A percentile compares a stretch with the other conserved stretches of the same genome.
Conservation (phyloP, 1,284 basidiomycete genomes). For the Leccinum angustisporum region DNA sequence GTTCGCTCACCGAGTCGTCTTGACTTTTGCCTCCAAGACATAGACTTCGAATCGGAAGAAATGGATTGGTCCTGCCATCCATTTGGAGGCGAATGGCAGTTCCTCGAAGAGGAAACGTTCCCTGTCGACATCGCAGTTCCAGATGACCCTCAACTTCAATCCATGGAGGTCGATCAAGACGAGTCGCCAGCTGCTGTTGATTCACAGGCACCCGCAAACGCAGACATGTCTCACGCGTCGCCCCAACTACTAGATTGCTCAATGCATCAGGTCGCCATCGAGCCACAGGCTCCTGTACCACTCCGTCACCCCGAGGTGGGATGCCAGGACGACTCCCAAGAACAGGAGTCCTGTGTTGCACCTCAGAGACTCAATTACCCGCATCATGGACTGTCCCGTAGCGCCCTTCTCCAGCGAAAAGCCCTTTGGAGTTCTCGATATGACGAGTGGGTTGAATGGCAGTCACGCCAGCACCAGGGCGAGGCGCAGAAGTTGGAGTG, state of each 20-base stretch:
- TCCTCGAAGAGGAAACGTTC: conserved; percentile 12
- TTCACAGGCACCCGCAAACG: conserved; percentile 3
- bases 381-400: conserved; percentile 59
- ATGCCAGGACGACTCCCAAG: conserved; percentile 5
- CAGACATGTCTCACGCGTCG: neutral
- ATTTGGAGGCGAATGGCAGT: neutral
- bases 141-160: neutral
- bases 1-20: conserved; percentile 35
- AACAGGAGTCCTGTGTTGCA: conserved; percentile 3
- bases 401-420: conserved; percentile 55
- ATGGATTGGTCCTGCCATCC: conserved; percentile 15
- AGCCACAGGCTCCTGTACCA: conserved; percentile 23
- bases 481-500: conserved; percentile 25
- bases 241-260: conserved; percentile 3
- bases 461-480: conserved; percentile 24
- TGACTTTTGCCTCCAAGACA: conserved; percentile 28
- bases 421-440: conserved; percentile 57
- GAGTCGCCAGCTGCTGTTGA: conserved; percentile 7
- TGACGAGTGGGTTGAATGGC: conserved; percentile 47
- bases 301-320: conserved; percentile 16
- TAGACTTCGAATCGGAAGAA: conserved; percentile 1
- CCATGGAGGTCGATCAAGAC: neutral
- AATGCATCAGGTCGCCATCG: conserved; percentile 1
- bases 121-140: conserved; percentile 6
- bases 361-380: conserved; percentile 27